These are phyloP conservation scores for Nemania abortiva DNA, from an alignment of 2,329 filamentous ascomycete species.

Conservation along the genomic window DNA sequence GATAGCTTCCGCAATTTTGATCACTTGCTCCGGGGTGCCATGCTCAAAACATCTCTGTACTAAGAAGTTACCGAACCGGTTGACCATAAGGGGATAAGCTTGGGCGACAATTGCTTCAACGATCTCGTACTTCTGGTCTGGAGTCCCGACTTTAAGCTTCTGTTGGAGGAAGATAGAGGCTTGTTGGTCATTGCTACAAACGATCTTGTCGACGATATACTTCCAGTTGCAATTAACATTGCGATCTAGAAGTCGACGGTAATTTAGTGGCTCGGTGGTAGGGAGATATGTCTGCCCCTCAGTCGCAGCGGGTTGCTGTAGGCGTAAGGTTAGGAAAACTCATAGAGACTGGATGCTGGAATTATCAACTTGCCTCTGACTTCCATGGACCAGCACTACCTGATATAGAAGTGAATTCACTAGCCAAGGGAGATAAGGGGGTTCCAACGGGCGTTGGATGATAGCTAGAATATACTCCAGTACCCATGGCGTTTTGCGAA, in stretches of 20 bases:
- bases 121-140: slow-evolving; percentile 96
- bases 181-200: slow-evolving; percentile 99
- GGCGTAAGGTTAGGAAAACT: slow-evolving; percentile 42
- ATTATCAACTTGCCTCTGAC: slow-evolving; percentile 60
- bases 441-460: slow-evolving; percentile 59
- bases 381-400: slow-evolving; percentile 62
- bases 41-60: slow-evolving; percentile 99
- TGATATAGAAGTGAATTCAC: slow-evolving; percentile 75
- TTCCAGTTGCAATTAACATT: slow-evolving; percentile 99
- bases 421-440: slow-evolving; percentile 77
- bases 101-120: slow-evolving; percentile 96
- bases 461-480: slow-evolving; percentile 46
- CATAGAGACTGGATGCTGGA: neutral
- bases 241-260: slow-evolving; percentile 92
- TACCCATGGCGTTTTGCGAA: slow-evolving; percentile 54
- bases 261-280: slow-evolving; percentile 93
- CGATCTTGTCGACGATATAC: slow-evolving; percentile 99
- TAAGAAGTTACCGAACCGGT: slow-evolving; percentile 98
- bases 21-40: slow-evolving; percentile 91
- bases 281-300: slow-evolving; percentile 83
- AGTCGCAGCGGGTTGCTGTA: slow-evolving; percentile 58
- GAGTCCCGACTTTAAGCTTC: slow-evolving; percentile 96
- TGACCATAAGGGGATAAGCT: slow-evolving; percentile 96
- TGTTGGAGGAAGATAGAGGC: slow-evolving; percentile 99
- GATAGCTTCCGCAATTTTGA: slow-evolving; percentile 94